Base-by-base conservation (phyloP, 225 moss, liverwort and hornwort species). In the Bryum argenteum region DNA sequence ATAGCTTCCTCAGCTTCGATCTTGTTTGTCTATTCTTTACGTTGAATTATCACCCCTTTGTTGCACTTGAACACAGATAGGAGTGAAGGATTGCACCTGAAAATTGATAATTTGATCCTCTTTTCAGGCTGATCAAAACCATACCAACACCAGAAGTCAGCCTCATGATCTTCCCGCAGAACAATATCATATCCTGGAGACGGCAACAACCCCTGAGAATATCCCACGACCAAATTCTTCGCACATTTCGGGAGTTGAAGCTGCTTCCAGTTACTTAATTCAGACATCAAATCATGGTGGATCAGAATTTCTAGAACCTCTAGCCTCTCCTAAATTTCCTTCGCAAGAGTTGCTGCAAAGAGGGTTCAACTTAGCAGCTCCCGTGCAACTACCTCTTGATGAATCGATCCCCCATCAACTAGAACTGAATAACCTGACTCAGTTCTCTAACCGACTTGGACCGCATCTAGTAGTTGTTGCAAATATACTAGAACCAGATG, bases 381-480 rank as follows among this genome's bases (percentile, higher is more conserved):
- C 59, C 54, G 15, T 53, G 69, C 77, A 79, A 72, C 68, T 14
- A 79, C 18, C 18, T 61, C 58, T 48, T 37, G 45, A 66, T 68
- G 56, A 77, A 48, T 52, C 59, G 41, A 72, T 62, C 28, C 48
- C 21, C 19, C 66, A 58, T 40, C 74, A 75, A 28, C 70, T 69
- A 45, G 65, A 69, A 61, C 50, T 58, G 45, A 70, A 68, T 14
- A 72, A 77, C 54, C 28, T 59, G 4, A 57, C 38, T 28, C 67
- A 77, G 58, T 41, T 74, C 24, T 68, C 65, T 22, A 39, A 3
- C 61, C 71, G 18, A 63, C 38, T 69, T 54, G 74, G 74, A 72
- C 87, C 84, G 71, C 83, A 81, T 76, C 66, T 76, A 21, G 69
- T 89, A 18, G 67, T 98, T 51, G 83, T 94, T 70, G 86, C 78